These are phyloP conservation scores for Silene coronaria DNA, from an alignment of 179 eudicot species.

Conservation along the genomic window DNA sequence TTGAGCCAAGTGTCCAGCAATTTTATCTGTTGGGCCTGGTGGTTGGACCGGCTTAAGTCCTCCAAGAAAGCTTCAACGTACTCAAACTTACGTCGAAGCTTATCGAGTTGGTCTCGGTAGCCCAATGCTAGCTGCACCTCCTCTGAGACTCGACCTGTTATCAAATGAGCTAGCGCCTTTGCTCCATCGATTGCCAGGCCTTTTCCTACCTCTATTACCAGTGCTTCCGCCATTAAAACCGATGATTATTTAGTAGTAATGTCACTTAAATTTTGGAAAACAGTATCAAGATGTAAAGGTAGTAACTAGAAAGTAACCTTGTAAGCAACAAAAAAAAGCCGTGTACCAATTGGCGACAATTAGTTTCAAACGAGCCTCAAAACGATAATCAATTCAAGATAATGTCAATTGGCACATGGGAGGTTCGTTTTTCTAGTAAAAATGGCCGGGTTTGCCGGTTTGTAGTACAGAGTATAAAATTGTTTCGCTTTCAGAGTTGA, in stretches of 20 bases:
- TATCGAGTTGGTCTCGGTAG: not conserved
- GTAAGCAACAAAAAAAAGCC: too few relatives aligned
- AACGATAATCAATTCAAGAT: too few relatives aligned
- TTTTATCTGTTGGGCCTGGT: not conserved
- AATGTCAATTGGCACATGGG: too few relatives aligned
- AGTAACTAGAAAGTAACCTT: too few relatives aligned
- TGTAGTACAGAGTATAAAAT: too few relatives aligned
- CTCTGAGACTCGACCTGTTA: not conserved
- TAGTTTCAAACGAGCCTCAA: too few relatives aligned
- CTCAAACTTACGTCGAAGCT: not conserved
- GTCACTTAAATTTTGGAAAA: too few relatives aligned
- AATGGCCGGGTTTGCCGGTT: too few relatives aligned
- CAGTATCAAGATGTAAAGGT: too few relatives aligned
- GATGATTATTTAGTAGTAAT: not conserved
- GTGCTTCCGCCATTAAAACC: not conserved
- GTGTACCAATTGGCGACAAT: too few relatives aligned
- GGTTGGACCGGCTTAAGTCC: not conserved
- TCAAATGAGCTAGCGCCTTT: not conserved
- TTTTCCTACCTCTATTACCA: not conserved
- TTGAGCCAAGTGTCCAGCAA: constrained; percentile 11
- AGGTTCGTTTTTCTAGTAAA: too few relatives aligned
- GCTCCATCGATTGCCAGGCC: not conserved
- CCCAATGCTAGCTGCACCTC: not conserved
- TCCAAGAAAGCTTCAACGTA: constrained; percentile 9
- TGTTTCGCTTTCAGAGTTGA: too few relatives aligned